Conservation (phyloP, 352 stramenopile species). For the Chrysophaeum taylorii region DNA sequence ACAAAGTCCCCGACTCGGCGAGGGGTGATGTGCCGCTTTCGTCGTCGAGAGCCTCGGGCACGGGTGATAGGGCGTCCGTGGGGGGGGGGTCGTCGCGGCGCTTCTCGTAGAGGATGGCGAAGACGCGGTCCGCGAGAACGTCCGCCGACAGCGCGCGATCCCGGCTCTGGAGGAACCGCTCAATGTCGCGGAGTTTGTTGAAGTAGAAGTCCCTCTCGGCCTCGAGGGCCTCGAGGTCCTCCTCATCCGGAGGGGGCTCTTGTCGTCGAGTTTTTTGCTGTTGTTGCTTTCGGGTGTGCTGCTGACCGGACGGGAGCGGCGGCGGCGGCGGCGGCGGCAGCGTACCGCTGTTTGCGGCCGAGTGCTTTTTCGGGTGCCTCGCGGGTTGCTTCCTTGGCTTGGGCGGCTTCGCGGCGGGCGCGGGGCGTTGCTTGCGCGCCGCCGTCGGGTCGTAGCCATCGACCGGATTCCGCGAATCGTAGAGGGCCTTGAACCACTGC, state of each 20-base stretch:
- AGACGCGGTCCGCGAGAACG: neutral
- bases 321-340: neutral
- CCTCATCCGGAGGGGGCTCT: constrained; percentile 5
- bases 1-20: too few relatives aligned
- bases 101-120: neutral
- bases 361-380: neutral
- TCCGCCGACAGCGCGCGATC: neutral
- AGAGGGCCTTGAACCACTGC: constrained; percentile 84
- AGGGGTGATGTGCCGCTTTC: too few relatives aligned
- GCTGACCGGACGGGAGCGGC: constrained; percentile 1
- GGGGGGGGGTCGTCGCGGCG: too few relatives aligned
- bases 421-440: constrained; percentile 67
- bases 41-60: too few relatives aligned
- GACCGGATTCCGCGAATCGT: constrained; percentile 47
- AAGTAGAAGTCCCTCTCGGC: constrained; percentile 98
- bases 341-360: neutral
- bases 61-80: too few relatives aligned
- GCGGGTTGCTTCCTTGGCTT: neutral
- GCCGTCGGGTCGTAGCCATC: constrained; percentile 82
- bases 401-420: neutral
- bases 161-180: constrained; percentile 76
- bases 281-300: constrained; percentile 1
- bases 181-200: constrained; percentile 91
- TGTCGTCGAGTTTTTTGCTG: constrained; percentile 22
- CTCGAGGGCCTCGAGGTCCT: constrained; percentile 70